Conservation (phyloP, 176 grass and related monocot species). For the Rhipidocladum racemiflorum region DNA sequence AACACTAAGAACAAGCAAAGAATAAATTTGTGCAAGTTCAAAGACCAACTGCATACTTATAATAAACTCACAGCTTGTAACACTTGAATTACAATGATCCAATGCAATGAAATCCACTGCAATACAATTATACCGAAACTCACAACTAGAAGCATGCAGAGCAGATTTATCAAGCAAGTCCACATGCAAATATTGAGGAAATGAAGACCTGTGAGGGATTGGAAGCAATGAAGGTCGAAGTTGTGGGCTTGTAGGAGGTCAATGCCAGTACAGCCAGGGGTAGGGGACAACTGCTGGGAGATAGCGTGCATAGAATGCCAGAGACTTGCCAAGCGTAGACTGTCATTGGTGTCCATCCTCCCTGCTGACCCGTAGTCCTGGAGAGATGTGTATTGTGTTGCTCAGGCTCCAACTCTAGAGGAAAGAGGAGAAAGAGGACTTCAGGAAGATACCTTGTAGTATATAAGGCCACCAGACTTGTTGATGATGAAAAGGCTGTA, state of each 20-base stretch:
- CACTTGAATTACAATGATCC: not conserved
- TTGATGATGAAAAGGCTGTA: slow-evolving; percentile 98
- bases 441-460: slow-evolving; percentile 63
- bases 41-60: not conserved
- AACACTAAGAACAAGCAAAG: not conserved
- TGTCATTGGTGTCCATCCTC: slow-evolving; percentile 95
- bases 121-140: not conserved
- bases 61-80: not conserved
- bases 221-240: slow-evolving; percentile 94
- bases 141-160: not conserved
- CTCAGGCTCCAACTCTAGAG: slow-evolving; percentile 11
- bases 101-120: not conserved
- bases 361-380: slow-evolving; percentile 81
- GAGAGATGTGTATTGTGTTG: slow-evolving; percentile 16
- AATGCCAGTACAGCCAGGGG: slow-evolving; percentile 66
- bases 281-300: slow-evolving; percentile 90
- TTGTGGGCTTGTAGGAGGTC: slow-evolving; percentile 83
- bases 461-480: slow-evolving; percentile 95
- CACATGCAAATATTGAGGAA: not conserved
- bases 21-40: not conserved
- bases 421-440: slow-evolving; percentile 11
- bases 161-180: not conserved
- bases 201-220: slow-evolving; percentile 75
- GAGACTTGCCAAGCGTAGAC: slow-evolving; percentile 82
- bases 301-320: slow-evolving; percentile 99